phyloP scores from a whole-genome alignment of 2,329 filamentous ascomycete genomes.

The Ascomycota sp. region DNA sequence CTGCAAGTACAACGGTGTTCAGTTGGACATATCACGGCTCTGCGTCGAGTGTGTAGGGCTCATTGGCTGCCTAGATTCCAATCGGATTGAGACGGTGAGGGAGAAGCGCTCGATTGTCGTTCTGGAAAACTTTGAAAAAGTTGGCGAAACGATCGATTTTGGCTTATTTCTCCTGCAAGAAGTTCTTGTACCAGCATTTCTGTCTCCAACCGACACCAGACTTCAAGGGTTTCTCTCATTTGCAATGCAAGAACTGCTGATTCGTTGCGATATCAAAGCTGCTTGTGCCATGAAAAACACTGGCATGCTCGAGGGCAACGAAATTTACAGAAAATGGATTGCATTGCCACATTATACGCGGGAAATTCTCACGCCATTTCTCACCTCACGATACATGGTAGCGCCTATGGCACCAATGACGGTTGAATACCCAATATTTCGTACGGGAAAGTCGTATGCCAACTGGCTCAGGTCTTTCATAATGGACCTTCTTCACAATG shows the following conservation, averaged over 20 bases:
- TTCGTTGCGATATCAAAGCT: slow-evolving; percentile 48
- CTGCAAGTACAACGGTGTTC: slow-evolving; percentile 50
- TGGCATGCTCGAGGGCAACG: slow-evolving; percentile 24
- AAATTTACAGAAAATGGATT: slow-evolving; percentile 53
- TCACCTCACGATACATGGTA: slow-evolving; percentile 63
- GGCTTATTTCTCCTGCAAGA: slow-evolving; percentile 66
- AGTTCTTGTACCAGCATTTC: slow-evolving; percentile 73
- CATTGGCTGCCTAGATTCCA: slow-evolving; percentile 79
- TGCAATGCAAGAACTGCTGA: slow-evolving; percentile 78
- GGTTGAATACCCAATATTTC: slow-evolving; percentile 59
- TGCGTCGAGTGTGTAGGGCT: slow-evolving; percentile 69
- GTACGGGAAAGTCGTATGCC: slow-evolving; percentile 41
- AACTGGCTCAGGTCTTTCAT: slow-evolving; percentile 67
- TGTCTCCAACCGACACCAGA: slow-evolving; percentile 70
- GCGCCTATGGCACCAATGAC: slow-evolving; percentile 33
- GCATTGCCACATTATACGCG: slow-evolving; percentile 54
- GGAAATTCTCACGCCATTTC: slow-evolving; percentile 68
- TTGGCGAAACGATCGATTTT: slow-evolving; percentile 65
- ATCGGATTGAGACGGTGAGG: slow-evolving; percentile 58
- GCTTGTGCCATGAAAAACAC: slow-evolving; percentile 22
- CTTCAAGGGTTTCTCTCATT: slow-evolving; percentile 83
- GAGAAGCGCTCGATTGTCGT: slow-evolving; percentile 70
- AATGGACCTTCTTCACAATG: slow-evolving; percentile 59
- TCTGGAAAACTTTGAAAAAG: slow-evolving; percentile 60
- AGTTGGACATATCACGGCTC: slow-evolving; percentile 44